Conservation (phyloP, 2,329 filamentous ascomycete genomes). For the Neofusicoccum ribis region DNA sequence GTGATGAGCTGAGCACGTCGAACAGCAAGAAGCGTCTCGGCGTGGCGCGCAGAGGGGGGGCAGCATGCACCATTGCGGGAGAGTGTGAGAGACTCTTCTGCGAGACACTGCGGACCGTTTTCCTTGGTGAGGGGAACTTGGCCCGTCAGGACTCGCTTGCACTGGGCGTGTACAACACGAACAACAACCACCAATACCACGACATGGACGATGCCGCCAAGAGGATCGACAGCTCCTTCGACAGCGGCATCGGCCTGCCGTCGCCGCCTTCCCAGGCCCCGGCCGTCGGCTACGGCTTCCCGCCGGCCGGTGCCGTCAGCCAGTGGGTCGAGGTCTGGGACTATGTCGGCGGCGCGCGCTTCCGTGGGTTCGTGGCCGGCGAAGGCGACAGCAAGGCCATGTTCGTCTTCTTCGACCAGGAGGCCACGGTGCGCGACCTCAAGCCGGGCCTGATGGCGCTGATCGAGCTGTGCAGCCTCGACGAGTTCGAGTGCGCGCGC, state of each 20-base stretch:
- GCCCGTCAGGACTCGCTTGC: slow-evolving; percentile 78
- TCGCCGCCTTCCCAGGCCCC: slow-evolving; percentile 32
- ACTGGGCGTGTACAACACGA: slow-evolving; percentile 65
- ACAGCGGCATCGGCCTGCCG: slow-evolving; percentile 32
- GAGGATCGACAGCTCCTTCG: slow-evolving; percentile 59
- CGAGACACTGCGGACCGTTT: slow-evolving; percentile 88
- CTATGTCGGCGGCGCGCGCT: slow-evolving; percentile 79
- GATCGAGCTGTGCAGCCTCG: slow-evolving; percentile 79
- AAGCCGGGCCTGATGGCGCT: slow-evolving; percentile 89
- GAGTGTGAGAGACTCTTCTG: slow-evolving; percentile 99
- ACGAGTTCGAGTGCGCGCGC: slow-evolving; percentile 69
- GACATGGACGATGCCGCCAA: slow-evolving; percentile 52
- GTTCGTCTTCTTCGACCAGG: slow-evolving; percentile 84
- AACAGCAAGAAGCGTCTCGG: slow-evolving; percentile 30
- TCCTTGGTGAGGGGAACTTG: slow-evolving; percentile 91
- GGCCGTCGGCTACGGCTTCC: slow-evolving; percentile 18
- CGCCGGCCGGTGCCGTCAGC: slow-evolving; percentile 42
- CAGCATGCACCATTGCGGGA: slow-evolving; percentile 94
- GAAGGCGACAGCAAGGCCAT: slow-evolving; percentile 70
- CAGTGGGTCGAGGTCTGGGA: slow-evolving; percentile 81
- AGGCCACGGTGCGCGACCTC: slow-evolving; percentile 71
- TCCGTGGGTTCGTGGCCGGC: slow-evolving; percentile 80
- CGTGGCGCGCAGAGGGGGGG: slow-evolving; percentile 70
- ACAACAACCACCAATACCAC: slow-evolving; percentile 29
- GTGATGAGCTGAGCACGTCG: slow-evolving; percentile 55